Evolutionary conservation across 352 stramenopile genomes (phyloP), one percentile per base, ranked within the genome.

Genomic region (Pythium phragmitis): DNA sequence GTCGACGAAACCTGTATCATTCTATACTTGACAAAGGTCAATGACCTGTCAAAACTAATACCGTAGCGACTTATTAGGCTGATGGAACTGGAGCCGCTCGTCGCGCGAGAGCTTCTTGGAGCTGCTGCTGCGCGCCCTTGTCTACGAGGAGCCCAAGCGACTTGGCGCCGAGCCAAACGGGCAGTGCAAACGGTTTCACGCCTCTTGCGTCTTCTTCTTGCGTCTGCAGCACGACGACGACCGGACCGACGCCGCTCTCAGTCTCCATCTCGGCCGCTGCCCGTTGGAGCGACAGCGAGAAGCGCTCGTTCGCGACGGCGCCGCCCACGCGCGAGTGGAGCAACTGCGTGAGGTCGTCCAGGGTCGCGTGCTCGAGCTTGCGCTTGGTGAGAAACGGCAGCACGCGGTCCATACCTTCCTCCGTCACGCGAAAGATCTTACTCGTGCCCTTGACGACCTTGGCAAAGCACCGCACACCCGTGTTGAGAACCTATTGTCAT

Each of bases 381-480:
- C 90, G 80, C 74, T 96, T 96, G 19, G 73, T 94, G 56, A 97
- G 72, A 65, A 85, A 96, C 19, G 85, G 83, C 8, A 94, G 69
- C 30, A 96, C 65, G 28, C 86, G 47, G 0, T 61, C 70, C 23
- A 97, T 70, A 5, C 87, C 91, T 57, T 97, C 91, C 51, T 95
- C 83, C 11, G 82, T 86, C 2, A 89, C 73, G 5, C 91, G 84
- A 55, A 94, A 97, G 48, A 88, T 65, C 23, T 81, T 71, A 7
- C 71, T 74, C 4, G 42, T 33, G 9, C 72, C 71, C 16, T 73
- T 59, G 34, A 79, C 75, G 11, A 87, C 80, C 50, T 87, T 87
- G 56, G 89, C 80, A 68, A 97, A 96, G 37, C 94, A 83, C 16
- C 88, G 84, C n/a, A 97, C 64, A 3, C 91, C 91, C 28, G 88